Evolutionary conservation across 139 green algal genomes (phyloP), one percentile per base, ranked within the genome.

Genomic region (Deuterostichococcus epilithicus): DNA sequence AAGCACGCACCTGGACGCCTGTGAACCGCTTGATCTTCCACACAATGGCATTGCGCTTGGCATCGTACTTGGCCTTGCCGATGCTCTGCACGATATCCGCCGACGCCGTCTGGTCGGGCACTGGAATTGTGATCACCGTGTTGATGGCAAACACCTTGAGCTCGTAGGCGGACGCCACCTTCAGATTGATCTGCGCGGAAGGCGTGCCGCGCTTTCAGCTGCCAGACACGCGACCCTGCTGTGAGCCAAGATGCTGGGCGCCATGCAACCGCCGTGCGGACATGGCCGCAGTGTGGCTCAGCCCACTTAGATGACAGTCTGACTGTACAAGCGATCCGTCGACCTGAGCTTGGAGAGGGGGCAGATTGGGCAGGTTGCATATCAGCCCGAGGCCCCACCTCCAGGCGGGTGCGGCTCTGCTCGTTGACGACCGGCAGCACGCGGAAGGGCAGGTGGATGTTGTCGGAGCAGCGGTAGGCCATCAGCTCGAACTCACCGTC

Each of bases 401-500:
- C 94, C 35, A 99, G 37, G 5, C 92, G 85, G 25, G 91, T 98
- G 36, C 95, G 86, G 3, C 94, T 95, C 42, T 96, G 86, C 84
- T 99, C 95, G 34, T 89, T 97, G 76, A 99, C 90, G 58, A 93
- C 81, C 0, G 94, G 91, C 69, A 97, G 77, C 30, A 97, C 91
- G 75, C 91, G 90, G 86, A 98, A 98, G 8, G 95, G 94, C 78
- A 98, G 82, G 69, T 83, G 87, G 70, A 98, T 89, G 75, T 88
- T 47, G 63, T 80, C 85, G 79, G 82, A 86, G 74, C 79, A 90
- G 42, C 86, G 85, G 77, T 92, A 96, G 84, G 90, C 90, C 90
- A 97, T 95, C 67, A 98, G 90, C 80, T 98, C 94, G 86, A 98
- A 98, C 81, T 98, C 94, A n/a, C 94, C 94, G 70, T 98, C 95